These are phyloP conservation scores for Lachnellula cervina DNA, from an alignment of 2,329 filamentous ascomycete species.

Conservation along the genomic window DNA sequence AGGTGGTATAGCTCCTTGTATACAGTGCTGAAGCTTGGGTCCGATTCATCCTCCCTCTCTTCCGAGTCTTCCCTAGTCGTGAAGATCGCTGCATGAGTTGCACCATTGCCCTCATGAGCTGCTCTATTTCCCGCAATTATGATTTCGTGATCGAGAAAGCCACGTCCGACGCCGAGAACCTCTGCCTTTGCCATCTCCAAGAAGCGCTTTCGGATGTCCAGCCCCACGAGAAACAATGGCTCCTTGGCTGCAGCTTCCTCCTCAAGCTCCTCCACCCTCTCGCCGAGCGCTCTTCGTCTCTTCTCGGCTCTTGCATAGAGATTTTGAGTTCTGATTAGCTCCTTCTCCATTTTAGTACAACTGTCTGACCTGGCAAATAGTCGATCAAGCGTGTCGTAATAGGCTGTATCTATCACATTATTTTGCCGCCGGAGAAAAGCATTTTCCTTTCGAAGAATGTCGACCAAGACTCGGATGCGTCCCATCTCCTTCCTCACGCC, in stretches of 20 bases:
- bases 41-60: not conserved
- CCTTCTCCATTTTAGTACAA: not conserved
- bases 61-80: not conserved
- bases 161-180: too few relatives aligned
- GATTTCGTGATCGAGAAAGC: not conserved
- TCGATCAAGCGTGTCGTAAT: too few relatives aligned
- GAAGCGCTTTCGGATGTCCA: conserved; percentile 1
- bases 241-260: not conserved
- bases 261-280: not conserved
- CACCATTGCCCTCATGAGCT: conserved; percentile 2
- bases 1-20: not conserved
- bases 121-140: conserved; percentile 2
- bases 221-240: not conserved
- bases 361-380: not conserved
- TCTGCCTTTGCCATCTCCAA: not conserved
- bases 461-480: not conserved
- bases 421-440: not conserved
- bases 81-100: conserved; percentile 1
- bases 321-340: not conserved
- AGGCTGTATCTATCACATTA: too few relatives aligned
- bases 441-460: not conserved
- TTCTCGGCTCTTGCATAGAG: not conserved
- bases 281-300: not conserved
- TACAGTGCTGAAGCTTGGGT: not conserved
- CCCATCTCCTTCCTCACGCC: not conserved